These are phyloP conservation scores for Aquilaria yunnanensis DNA, from an alignment of 345 rosid genomes.

Conservation along the genomic window DNA sequence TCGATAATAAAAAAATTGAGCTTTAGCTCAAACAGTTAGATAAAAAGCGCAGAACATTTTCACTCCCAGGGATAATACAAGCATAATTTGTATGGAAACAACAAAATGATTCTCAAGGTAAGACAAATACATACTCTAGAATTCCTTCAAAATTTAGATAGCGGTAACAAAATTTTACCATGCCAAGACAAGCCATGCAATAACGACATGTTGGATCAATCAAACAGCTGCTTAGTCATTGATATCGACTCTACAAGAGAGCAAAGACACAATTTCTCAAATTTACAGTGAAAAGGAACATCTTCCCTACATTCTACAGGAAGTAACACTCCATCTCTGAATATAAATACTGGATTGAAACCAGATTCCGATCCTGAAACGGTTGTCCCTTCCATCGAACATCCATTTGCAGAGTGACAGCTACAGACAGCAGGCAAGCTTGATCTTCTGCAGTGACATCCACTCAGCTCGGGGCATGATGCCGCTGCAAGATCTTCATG, in stretches of 20 bases:
- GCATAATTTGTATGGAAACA: no score
- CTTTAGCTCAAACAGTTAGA: no score
- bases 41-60: no score
- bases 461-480: conserved; percentile 16
- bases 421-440: conserved; percentile 40
- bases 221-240: conserved; percentile 44
- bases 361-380: conserved; percentile 20
- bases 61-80: no score
- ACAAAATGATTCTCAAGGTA: no score
- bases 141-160: no score
- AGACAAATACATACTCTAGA: no score
- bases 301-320: conserved; percentile 34
- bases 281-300: conserved; percentile 61
- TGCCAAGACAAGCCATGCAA: conserved; percentile 10
- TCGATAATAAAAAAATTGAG: no score
- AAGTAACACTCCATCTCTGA: conserved; percentile 70
- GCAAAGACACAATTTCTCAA: conserved; percentile 63
- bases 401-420: conserved; percentile 40
- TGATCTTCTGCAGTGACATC: conserved; percentile 40
- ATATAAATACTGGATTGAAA: conserved; percentile 36
- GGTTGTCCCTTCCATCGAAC: conserved; percentile 17
- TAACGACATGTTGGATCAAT: conserved; percentile 20
- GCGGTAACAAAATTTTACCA: background rate
- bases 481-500: conserved; percentile 16
- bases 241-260: conserved; percentile 52